These are phyloP conservation scores for Juncus inflexus DNA, from an alignment of 176 grass and related monocot species.

Conservation along the genomic window DNA sequence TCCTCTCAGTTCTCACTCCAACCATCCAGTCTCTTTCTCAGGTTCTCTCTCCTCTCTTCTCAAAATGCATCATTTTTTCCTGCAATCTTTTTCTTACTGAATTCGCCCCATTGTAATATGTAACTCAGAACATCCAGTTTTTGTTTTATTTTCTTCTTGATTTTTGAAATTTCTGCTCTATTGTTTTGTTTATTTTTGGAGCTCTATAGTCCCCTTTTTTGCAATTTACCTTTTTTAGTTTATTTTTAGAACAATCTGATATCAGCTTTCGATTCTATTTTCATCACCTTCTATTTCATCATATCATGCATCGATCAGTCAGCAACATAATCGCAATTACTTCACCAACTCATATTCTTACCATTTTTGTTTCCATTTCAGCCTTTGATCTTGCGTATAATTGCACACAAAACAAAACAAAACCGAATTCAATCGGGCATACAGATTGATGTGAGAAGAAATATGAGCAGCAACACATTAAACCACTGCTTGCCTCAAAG, in stretches of 20 bases:
- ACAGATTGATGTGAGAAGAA: constrained; percentile 23
- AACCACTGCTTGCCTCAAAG: constrained; percentile 39
- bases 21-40: constrained; percentile 5
- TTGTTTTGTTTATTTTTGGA: not conserved
- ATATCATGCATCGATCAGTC: too few species aligned
- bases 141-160: not conserved
- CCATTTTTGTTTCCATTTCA: not conserved
- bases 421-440: constrained; percentile 1
- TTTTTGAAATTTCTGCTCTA: not conserved
- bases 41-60: constrained; percentile 1
- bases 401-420: not conserved
- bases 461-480: constrained; percentile 45
- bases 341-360: not conserved
- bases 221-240: not conserved
- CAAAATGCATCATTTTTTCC: not conserved
- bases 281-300: not conserved
- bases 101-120: too few species aligned
- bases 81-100: not conserved
- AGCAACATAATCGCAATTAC: not conserved
- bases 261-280: constrained; percentile 17
- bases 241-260: not conserved
- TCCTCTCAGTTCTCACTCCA: not conserved
- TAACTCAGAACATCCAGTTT: too few species aligned
- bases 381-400: not conserved
- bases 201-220: not conserved